Percentiles rank a stretch among this genome's conserved stretches.
These are phyloP conservation scores for Dentipellis sp. DNA, from an alignment of 768 basidiomycete genomes.

Conservation along the genomic window DNA sequence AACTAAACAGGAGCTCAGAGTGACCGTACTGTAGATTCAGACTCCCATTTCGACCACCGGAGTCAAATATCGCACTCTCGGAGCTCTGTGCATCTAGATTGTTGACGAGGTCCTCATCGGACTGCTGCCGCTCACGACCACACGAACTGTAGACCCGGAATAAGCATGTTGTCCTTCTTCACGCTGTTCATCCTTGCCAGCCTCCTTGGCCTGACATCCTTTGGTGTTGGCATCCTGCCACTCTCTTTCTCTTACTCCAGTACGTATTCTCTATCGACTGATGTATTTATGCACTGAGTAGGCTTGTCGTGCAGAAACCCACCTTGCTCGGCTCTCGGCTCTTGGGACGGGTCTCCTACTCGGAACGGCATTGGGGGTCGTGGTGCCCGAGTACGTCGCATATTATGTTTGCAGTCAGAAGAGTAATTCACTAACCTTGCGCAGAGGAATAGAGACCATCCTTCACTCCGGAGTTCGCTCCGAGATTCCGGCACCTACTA, in stretches of 20 bases:
- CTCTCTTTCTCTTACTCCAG: constrained; percentile 66
- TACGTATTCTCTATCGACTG: constrained; percentile 24
- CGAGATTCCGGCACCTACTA: constrained; percentile 34
- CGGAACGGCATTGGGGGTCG: constrained; percentile 84
- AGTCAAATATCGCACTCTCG: too few species aligned
- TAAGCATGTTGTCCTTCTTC: constrained; percentile 25
- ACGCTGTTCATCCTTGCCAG: constrained; percentile 47
- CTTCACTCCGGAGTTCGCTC: constrained; percentile 23
- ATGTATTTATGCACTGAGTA: not conserved
- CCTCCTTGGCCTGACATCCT: constrained; percentile 52
- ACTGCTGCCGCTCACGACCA: too few species aligned
- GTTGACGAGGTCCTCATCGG: too few species aligned
- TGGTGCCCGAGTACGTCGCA: constrained; percentile 81
- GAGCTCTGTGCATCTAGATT: too few species aligned
- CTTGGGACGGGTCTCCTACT: constrained; percentile 80
- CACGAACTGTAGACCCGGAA: too few species aligned
- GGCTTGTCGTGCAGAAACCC: constrained; percentile 22
- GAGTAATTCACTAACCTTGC: not conserved
- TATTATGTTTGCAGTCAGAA: not conserved
- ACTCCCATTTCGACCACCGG: too few species aligned
- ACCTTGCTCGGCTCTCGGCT: constrained; percentile 38
- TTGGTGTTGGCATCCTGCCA: constrained; percentile 66
- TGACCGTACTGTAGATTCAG: too few species aligned
- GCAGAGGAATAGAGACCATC: constrained; percentile 66
- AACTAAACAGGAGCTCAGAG: too few species aligned